Conservation (phyloP, 805 yeast species). For the Tetrapisispora arboricola region DNA sequence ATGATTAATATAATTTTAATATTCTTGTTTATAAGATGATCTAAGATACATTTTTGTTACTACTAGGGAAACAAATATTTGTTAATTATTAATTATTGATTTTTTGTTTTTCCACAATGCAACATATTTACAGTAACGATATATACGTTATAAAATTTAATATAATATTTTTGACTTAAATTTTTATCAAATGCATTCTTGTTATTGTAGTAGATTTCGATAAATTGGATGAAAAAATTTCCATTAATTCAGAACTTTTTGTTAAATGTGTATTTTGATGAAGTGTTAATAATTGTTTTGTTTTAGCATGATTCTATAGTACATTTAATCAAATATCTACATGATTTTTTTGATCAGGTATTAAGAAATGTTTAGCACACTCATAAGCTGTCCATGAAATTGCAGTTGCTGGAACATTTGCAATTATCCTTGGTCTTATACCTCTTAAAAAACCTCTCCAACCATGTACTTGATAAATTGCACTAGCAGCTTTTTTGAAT, state of each 20-base stretch:
- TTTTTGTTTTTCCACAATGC: too few relatives aligned
- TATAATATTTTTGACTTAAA: too few relatives aligned
- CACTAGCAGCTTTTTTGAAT: conserved; percentile 61
- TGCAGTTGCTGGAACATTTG: conserved; percentile 96
- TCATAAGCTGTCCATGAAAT: conserved; percentile 98
- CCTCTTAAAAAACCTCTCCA: conserved; percentile 70
- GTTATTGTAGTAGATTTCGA: too few relatives aligned
- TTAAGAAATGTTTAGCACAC: conserved; percentile 65
- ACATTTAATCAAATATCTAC: conserved; percentile 1
- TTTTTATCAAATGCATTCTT: neutral
- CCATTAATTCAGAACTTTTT: too few relatives aligned
- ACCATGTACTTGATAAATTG: conserved; percentile 54
- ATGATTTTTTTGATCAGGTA: neutral
- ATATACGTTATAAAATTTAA: neutral
- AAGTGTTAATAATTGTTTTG: neutral
- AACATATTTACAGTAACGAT: neutral
- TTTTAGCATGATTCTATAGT: neutral
- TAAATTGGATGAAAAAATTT: too few relatives aligned
- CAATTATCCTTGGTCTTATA: conserved; percentile 78
- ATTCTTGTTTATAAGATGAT: too few relatives aligned
- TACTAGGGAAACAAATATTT: too few relatives aligned
- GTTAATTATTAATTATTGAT: too few relatives aligned
- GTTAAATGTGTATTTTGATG: too few relatives aligned
- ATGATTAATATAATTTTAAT: too few relatives aligned
- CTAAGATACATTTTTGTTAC: too few relatives aligned